A percentile compares a stretch with the other conserved stretches of the same genome.
phyloP scores from a whole-genome alignment of 495 filamentous ascomycete species.

The Penicillium fimorum region DNA sequence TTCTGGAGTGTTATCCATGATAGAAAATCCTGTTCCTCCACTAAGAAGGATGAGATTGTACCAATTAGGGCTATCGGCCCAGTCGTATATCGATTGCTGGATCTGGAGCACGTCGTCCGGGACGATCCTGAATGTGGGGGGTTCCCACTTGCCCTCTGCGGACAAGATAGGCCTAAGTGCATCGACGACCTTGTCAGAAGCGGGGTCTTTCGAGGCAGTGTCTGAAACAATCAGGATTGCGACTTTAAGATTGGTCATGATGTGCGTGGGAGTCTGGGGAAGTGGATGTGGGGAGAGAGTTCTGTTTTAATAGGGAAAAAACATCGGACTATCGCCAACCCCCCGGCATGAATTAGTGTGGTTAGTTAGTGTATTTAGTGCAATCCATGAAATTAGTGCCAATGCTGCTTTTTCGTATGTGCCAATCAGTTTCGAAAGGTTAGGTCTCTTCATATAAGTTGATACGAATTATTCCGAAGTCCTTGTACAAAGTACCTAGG shows the following conservation, averaged over 20 bases:
- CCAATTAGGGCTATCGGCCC: slow-evolving; percentile 59
- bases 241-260: slow-evolving; percentile 35
- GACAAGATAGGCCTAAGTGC: slow-evolving; percentile 67
- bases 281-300: slow-evolving; percentile 14
- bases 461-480: slow-evolving; percentile 1
- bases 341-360: slow-evolving; percentile 9
- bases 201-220: slow-evolving; percentile 81
- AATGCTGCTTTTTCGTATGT: background rate
- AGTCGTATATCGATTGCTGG: slow-evolving; percentile 64
- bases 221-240: slow-evolving; percentile 89
- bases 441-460: background rate
- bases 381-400: background rate
- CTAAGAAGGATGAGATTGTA: slow-evolving; percentile 82
- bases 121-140: slow-evolving; percentile 70
- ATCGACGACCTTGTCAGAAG: slow-evolving; percentile 68
- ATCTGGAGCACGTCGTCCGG: slow-evolving; percentile 73
- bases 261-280: slow-evolving; percentile 12
- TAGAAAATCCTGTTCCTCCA: slow-evolving; percentile 91
- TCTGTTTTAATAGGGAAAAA: slow-evolving; percentile 1
- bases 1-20: slow-evolving; percentile 88
- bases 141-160: slow-evolving; percentile 67
- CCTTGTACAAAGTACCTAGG: too few relatives aligned
- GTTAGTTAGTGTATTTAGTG: slow-evolving; percentile 1
- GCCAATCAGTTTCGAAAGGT: background rate
- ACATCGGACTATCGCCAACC: slow-evolving; percentile 21